Evolutionary conservation across 495 filamentous ascomycete species (phyloP).

Genomic region (Penicillium lividum): DNA sequence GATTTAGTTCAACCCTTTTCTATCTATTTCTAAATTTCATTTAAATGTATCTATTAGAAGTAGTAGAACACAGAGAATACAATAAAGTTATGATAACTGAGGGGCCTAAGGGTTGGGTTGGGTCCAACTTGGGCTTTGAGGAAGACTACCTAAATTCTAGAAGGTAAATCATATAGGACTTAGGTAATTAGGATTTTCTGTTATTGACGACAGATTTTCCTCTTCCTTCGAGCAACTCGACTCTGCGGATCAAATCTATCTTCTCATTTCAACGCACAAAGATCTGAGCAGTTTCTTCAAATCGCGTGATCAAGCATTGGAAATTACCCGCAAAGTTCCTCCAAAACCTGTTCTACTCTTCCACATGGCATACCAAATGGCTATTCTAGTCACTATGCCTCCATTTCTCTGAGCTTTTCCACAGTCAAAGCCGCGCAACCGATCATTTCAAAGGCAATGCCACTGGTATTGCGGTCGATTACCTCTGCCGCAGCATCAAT

Average conservation of each 20-base stretch:
- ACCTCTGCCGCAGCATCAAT: slow-evolving; percentile 13
- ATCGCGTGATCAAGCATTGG: neutral
- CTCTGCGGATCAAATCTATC: neutral
- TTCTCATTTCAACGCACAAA: neutral
- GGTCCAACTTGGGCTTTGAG: no score
- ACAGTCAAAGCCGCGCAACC: neutral
- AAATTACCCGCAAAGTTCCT: neutral
- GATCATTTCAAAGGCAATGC: neutral
- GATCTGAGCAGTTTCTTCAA: neutral
- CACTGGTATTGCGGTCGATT: slow-evolving; percentile 12
- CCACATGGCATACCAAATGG: slow-evolving; percentile 17
- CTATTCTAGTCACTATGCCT: slow-evolving; percentile 13
- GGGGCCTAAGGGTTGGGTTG: no score
- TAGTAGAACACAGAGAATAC: no score
- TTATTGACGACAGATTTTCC: neutral
- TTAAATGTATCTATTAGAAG: no score
- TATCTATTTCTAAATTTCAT: no score
- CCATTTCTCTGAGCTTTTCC: slow-evolving; percentile 11
- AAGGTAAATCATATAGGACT: no score
- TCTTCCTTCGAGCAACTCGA: neutral
- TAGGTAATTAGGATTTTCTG: no score
- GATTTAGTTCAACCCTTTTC: no score
- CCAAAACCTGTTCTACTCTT: slow-evolving; percentile 14
- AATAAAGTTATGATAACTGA: no score
- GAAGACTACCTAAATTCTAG: no score